These are phyloP conservation scores for Vicia villosa DNA, from an alignment of 306 rosid species.

Conservation along the genomic window DNA sequence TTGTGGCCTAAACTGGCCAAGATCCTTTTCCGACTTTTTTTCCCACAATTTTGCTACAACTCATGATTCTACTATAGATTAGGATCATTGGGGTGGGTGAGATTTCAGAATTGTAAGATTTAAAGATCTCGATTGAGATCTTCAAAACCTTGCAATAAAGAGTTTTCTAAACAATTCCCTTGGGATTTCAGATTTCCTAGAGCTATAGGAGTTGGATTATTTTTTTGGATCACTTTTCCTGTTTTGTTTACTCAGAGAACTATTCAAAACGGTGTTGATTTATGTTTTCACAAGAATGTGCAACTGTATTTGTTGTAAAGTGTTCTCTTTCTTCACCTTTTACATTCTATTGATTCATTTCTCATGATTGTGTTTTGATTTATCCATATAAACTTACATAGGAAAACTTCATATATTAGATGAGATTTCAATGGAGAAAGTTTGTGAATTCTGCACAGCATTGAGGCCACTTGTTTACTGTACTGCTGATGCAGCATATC, in stretches of 20 bases:
- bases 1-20: too few relatives aligned
- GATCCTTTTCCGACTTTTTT: too few relatives aligned
- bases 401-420: slow-evolving; percentile 7
- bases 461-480: slow-evolving; percentile 81
- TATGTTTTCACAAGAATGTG: slow-evolving; percentile 14
- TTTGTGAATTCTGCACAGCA: slow-evolving; percentile 76
- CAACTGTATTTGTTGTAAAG: slow-evolving; percentile 24
- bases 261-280: not conserved
- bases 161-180: not conserved
- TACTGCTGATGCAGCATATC: slow-evolving; percentile 82
- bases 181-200: slow-evolving; percentile 8
- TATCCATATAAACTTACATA: slow-evolving; percentile 9
- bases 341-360: slow-evolving; percentile 23
- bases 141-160: too few relatives aligned
- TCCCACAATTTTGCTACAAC: too few relatives aligned
- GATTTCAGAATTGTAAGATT: too few relatives aligned
- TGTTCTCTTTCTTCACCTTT: slow-evolving; percentile 11
- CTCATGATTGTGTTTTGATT: slow-evolving; percentile 22
- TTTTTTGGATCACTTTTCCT: not conserved
- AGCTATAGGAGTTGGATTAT: not conserved
- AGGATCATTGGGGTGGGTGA: too few relatives aligned
- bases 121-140: too few relatives aligned
- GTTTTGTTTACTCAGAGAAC: not conserved
- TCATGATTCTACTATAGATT: too few relatives aligned
- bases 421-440: slow-evolving; percentile 61